These are phyloP conservation scores for Ceratonia siliqua DNA, from an alignment of 306 rosid species.

Conservation along the genomic window DNA sequence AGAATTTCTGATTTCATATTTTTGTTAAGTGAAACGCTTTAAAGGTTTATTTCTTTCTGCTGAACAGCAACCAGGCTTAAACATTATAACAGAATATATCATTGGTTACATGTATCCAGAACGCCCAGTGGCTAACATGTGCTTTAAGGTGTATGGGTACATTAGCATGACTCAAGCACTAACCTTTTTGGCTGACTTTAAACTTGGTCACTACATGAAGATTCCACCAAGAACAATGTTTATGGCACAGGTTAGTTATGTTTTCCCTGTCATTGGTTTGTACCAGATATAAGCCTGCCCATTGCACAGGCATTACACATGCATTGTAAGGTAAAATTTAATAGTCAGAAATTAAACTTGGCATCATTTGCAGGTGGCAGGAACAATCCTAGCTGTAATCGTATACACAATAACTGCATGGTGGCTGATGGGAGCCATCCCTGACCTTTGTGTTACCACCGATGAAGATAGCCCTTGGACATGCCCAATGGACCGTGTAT, in stretches of 20 bases:
- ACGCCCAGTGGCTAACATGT: constrained; percentile 83
- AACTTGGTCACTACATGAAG: constrained; percentile 91
- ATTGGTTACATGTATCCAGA: constrained; percentile 83
- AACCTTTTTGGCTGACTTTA: constrained; percentile 63
- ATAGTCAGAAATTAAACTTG: constrained; percentile 3
- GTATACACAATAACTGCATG: constrained; percentile 69
- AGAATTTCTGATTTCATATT: neutral
- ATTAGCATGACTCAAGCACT: constrained; percentile 82
- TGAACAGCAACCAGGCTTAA: constrained; percentile 69
- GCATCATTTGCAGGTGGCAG: constrained; percentile 54
- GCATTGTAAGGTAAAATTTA: neutral
- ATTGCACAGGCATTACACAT: too few relatives aligned
- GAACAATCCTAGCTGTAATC: constrained; percentile 60
- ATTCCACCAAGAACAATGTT: constrained; percentile 91
- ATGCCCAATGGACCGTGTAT: constrained; percentile 76
- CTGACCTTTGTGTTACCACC: constrained; percentile 67
- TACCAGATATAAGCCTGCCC: too few relatives aligned
- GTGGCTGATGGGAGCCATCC: constrained; percentile 76
- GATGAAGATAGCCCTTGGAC: constrained; percentile 72
- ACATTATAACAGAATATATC: constrained; percentile 74
- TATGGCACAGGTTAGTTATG: constrained; percentile 66
- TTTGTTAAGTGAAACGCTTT: constrained; percentile 1
- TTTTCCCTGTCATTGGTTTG: neutral
- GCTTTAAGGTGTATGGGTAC: constrained; percentile 89
- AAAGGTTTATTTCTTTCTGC: constrained; percentile 16